These are phyloP conservation scores for Fusarium denticulatum DNA, from an alignment of 2,329 filamentous ascomycete genomes.

Conservation along the genomic window DNA sequence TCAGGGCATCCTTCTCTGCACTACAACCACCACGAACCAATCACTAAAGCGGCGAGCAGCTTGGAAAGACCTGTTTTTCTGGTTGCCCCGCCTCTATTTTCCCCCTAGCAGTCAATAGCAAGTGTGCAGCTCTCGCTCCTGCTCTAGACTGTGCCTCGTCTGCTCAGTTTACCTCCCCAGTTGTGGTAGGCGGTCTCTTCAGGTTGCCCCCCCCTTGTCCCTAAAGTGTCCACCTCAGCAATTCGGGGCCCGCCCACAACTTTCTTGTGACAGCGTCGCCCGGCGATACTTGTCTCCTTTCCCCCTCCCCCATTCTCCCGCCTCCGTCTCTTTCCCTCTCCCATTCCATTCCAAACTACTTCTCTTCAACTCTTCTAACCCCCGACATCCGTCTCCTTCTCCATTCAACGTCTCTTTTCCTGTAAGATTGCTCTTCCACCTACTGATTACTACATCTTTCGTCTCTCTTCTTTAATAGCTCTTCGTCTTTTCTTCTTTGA, in stretches of 20 bases:
- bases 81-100: conserved; percentile 35
- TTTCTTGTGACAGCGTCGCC: conserved; percentile 49
- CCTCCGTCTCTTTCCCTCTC: conserved; percentile 43
- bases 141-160: conserved; percentile 34
- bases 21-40: conserved; percentile 50
- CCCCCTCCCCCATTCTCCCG: conserved; percentile 44
- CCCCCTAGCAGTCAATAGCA: conserved; percentile 5
- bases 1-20: conserved; percentile 35
- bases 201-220: conserved; percentile 25
- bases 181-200: conserved; percentile 43
- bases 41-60: conserved; percentile 48
- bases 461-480: conserved; percentile 36
- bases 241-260: conserved; percentile 50
- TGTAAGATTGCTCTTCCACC: conserved; percentile 38
- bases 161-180: conserved; percentile 27
- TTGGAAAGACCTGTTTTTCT: conserved; percentile 26
- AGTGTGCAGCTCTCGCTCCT: conserved; percentile 22
- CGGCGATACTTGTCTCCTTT: conserved; percentile 49
- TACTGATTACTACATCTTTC: conserved; percentile 21
- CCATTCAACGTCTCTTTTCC: conserved; percentile 46
- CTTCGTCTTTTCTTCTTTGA: conserved; percentile 33
- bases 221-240: conserved; percentile 46
- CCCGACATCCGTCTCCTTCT: conserved; percentile 45
- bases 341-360: conserved; percentile 45
- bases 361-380: conserved; percentile 44